Evolutionary conservation across 257 asterid genomes (phyloP).

Genomic region (Solanum lycopersicoides): DNA sequence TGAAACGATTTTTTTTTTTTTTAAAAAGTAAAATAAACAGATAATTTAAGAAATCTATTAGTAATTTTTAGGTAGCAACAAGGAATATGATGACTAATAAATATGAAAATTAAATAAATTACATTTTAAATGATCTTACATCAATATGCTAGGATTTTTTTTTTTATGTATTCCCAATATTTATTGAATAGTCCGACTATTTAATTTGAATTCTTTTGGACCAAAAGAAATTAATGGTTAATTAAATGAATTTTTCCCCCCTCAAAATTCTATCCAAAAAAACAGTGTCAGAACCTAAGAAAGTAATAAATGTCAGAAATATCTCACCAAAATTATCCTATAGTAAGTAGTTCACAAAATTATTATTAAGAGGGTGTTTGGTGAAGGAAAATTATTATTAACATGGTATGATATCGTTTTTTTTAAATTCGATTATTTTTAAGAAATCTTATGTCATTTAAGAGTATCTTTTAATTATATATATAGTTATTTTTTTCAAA

Average conservation of each 20-base stretch:
- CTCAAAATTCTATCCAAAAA: neutral
- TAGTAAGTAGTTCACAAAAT: neutral
- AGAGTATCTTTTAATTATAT: neutral
- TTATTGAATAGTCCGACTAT: neutral
- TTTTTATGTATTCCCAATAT: neutral
- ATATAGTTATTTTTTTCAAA: too few species aligned
- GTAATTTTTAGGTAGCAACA: neutral
- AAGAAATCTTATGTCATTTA: neutral
- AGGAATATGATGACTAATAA: neutral
- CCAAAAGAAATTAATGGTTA: neutral
- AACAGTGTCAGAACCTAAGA: neutral
- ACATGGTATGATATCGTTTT: neutral
- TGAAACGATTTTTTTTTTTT: neutral
- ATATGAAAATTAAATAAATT: neutral
- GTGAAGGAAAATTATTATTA: too few species aligned
- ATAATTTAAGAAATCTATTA: neutral
- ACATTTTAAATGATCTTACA: neutral
- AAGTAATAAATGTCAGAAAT: neutral
- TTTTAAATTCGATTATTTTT: neutral
- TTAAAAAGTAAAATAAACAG: too few species aligned
- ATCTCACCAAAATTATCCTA: neutral
- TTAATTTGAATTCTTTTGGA: neutral
- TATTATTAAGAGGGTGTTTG: too few species aligned
- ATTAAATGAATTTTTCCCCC: neutral
- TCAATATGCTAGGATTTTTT: neutral